Evolutionary conservation across 495 filamentous ascomycete genomes (phyloP).

Genomic region (Penicillium parvum): DNA sequence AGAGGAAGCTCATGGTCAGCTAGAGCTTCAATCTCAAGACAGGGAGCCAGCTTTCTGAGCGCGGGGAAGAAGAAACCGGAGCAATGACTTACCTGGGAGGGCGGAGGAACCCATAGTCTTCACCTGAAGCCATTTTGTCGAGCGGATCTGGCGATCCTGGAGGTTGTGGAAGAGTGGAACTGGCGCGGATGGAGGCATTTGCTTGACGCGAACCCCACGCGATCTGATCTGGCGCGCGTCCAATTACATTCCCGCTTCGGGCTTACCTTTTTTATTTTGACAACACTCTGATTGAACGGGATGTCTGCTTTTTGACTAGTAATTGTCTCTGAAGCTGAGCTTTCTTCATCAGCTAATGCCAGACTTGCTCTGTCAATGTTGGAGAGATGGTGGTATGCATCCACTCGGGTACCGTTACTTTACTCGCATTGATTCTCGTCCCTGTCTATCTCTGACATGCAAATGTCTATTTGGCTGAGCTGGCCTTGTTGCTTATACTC

Average conservation of each 20-base stretch:
- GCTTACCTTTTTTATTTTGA: conserved; percentile 3
- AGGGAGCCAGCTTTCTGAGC: not conserved
- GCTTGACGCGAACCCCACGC: conserved; percentile 20
- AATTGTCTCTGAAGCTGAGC: too few species aligned
- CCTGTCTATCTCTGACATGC: too few species aligned
- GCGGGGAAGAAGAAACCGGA: not conserved
- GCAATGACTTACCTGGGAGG: conserved; percentile 30
- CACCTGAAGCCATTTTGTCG: conserved; percentile 24
- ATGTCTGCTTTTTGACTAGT: not conserved
- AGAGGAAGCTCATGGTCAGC: conserved; percentile 17
- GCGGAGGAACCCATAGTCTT: conserved; percentile 33
- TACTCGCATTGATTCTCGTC: too few species aligned
- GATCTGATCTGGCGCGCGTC: conserved; percentile 26
- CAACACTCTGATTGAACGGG: too few species aligned
- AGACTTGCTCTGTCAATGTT: not conserved
- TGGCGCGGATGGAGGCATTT: conserved; percentile 3
- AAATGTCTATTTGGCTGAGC: too few species aligned
- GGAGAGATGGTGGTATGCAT: not conserved
- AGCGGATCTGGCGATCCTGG: conserved; percentile 2
- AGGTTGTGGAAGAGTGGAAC: conserved; percentile 6
- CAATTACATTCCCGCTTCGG: conserved; percentile 30
- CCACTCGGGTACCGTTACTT: too few species aligned
- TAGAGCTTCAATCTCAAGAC: not conserved
- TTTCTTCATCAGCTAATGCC: too few species aligned
- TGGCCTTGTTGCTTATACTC: too few species aligned